These are phyloP conservation scores for thale cress (Arabidopsis thaliana) DNA, from an alignment of 345 rosid species.

Conservation along the genomic window TAIR10.1 NC_003074.8:3085001-3085500, in stretches of 20 bases:
- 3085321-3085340: conserved; percentile 31
- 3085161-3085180: conserved; percentile 37
- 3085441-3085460: conserved; percentile 43
- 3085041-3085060: conserved; percentile 56
- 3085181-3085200: conserved; percentile 38
- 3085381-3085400: neutral
- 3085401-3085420: neutral
- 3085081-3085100: conserved; percentile 77
- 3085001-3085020: conserved; percentile 88
- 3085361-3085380: neutral
- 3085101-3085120: conserved; percentile 52
- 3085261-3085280: conserved; percentile 36
- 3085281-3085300: conserved; percentile 27
- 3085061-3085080: conserved; percentile 54
- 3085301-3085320: conserved; percentile 29
- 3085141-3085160: conserved; percentile 2
- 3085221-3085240: conserved; percentile 21
- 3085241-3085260: conserved; percentile 43
- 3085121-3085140: conserved; percentile 14
- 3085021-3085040: conserved; percentile 64
- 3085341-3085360: neutral
- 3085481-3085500: conserved; percentile 50
- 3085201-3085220: conserved; percentile 33
- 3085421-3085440: conserved; percentile 12
- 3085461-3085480: conserved; percentile 21